Evolutionary conservation across 2,329 filamentous ascomycete species (phyloP).

Genomic region (Colletotrichum eremochloae): DNA sequence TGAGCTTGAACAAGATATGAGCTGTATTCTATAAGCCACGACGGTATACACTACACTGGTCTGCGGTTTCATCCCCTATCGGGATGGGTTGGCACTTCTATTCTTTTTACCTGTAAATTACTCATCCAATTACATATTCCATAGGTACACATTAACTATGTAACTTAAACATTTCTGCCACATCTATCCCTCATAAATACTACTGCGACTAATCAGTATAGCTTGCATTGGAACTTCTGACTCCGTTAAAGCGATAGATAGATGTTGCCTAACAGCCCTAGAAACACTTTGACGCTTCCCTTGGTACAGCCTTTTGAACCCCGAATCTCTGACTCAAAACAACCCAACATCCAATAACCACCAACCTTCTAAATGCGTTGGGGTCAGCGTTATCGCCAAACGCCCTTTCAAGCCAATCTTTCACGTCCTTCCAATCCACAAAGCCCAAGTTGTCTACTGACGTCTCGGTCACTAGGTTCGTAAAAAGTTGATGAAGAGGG

Average conservation of each 20-base stretch:
- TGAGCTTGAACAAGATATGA: not conserved
- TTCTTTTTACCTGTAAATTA: not conserved
- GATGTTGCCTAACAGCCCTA: not conserved
- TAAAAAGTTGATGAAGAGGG: constrained; percentile 55
- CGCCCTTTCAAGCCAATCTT: constrained; percentile 48
- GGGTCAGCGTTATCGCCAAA: constrained; percentile 54
- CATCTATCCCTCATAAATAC: not conserved
- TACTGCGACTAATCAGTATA: not conserved
- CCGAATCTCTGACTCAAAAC: constrained; percentile 34
- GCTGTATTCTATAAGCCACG: not conserved
- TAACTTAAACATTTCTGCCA: not conserved
- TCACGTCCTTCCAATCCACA: constrained; percentile 54
- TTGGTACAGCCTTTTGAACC: constrained; percentile 15
- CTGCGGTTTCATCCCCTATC: not conserved
- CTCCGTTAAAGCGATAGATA: not conserved
- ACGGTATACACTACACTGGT: not conserved
- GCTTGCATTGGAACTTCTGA: not conserved
- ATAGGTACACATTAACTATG: not conserved
- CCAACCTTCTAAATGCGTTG: constrained; percentile 23
- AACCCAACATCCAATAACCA: constrained; percentile 28
- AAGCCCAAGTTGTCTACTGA: constrained; percentile 57
- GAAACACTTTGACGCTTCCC: not conserved
- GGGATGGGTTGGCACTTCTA: no score
- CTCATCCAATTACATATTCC: not conserved
- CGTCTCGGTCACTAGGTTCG: constrained; percentile 51